Evolutionary conservation across 805 yeast species (phyloP), one percentile per base, ranked within the genome.

Genomic region (Hanseniaspora lachancei): DNA sequence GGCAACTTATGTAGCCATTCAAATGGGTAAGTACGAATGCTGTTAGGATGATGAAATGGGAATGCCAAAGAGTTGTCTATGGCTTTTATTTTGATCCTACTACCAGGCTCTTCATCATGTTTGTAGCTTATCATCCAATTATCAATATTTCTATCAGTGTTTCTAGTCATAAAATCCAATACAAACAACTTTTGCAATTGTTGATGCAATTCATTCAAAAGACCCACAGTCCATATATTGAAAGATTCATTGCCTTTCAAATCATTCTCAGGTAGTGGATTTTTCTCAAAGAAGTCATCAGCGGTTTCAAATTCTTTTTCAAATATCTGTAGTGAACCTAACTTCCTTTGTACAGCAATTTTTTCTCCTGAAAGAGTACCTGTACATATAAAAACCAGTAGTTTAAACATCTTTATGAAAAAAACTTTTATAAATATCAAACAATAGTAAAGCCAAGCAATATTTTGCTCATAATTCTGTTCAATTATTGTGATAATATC

Each of bases 11-110:
- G 9, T 27, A 84, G 67, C 91, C 91, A 84, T 0, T 89, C 89
- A 67, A 76, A 84, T 0, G 89, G 89, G 61, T 81, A 84, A 0
- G 86, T 80, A 55, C 89, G 68, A 87, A 89, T 82, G 62, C 82
- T 88, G 66, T 84, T 86, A 0, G 89, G 89, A 60, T 82, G 87
- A 62, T 84, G 83, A 88, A 88, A 84, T 5, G 91, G 89, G 61
- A 81, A 83, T 0, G 89, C 74, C 34, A 84, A 70, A 0, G 89
- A 89, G 16, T 86, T 81, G 62, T 84, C 89, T 47, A 84, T 84
- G 0, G 89, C 91, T 2, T 86, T 88, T 34, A 84, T 72, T 51
- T 70, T 73, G 15, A 84, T 58, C 16, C 59, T 60, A 18, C 62
- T 59, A 76, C 80, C 77, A n/a, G 73, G 75, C 5, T 20, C 48